Conservation (phyloP, 805 yeast genomes). For the Kuraishia capsulata region DNA sequence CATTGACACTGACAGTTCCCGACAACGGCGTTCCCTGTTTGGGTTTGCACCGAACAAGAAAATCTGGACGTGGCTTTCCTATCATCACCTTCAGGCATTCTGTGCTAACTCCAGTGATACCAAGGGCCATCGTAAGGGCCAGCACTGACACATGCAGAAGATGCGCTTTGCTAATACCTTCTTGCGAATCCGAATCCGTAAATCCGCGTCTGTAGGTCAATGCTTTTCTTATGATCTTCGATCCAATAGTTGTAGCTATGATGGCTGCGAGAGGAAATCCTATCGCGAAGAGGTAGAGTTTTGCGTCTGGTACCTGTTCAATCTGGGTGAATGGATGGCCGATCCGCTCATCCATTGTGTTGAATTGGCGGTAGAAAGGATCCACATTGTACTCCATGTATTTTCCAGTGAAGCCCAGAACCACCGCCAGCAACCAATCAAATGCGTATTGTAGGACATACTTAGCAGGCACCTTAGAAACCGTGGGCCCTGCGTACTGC, state of each 20-base stretch:
- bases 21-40: constrained; percentile 1
- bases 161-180: constrained; percentile 23
- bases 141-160: constrained; percentile 28
- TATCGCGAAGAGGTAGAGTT: constrained; percentile 23
- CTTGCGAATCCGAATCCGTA: constrained; percentile 17
- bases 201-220: constrained; percentile 14
- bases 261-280: constrained; percentile 25
- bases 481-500: no score
- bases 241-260: constrained; percentile 4
- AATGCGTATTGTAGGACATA: constrained; percentile 5
- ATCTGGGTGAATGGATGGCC: constrained; percentile 36
- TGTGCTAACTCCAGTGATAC: constrained; percentile 47
- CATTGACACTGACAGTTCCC: constrained; percentile 17
- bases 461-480: neutral
- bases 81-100: constrained; percentile 69
- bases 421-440: constrained; percentile 8
- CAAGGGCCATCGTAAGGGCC: constrained; percentile 28
- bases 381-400: constrained; percentile 15
- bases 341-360: constrained; percentile 30
- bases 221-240: constrained; percentile 9
- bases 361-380: constrained; percentile 40
- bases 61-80: constrained; percentile 87
- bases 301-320: constrained; percentile 24
- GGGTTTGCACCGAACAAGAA: constrained; percentile 59
- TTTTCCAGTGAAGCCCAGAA: constrained; percentile 4